A percentile compares a stretch with the other conserved stretches of the same genome.
Conservation (phyloP, 176 grass and related monocot species). For the Phyllostachys edulis region DNA sequence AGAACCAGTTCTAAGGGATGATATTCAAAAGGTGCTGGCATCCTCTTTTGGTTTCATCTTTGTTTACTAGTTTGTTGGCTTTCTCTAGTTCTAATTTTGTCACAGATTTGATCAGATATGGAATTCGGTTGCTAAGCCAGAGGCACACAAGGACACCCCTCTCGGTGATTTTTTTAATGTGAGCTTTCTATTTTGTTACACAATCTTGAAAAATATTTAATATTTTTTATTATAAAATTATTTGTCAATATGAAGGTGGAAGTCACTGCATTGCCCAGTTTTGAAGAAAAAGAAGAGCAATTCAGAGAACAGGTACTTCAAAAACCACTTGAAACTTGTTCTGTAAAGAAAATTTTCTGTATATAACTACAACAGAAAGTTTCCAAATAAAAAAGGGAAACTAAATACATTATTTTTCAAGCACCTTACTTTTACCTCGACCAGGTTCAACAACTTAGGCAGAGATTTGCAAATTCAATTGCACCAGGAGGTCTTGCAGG, state of each 20-base stretch:
- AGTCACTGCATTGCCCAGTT: conserved; percentile 89
- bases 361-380: background rate
- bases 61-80: conserved; percentile 19
- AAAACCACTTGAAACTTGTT: conserved; percentile 26
- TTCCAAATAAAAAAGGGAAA: background rate
- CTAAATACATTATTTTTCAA: conserved; percentile 21
- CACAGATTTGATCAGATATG: conserved; percentile 80
- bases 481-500: conserved; percentile 91
- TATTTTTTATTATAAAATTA: conserved; percentile 6
- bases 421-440: conserved; percentile 39
- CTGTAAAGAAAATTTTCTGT: background rate
- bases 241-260: conserved; percentile 67
- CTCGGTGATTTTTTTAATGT: conserved; percentile 94
- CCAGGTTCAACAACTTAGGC: conserved; percentile 90
- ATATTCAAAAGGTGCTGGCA: conserved; percentile 88
- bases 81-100: conserved; percentile 32
- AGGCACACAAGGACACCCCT: conserved; percentile 86
- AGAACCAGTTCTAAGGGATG: conserved; percentile 85
- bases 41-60: conserved; percentile 18
- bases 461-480: conserved; percentile 93
- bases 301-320: conserved; percentile 76
- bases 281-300: conserved; percentile 97
- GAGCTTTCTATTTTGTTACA: conserved; percentile 18
- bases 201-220: conserved; percentile 11
- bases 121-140: conserved; percentile 86